Evolutionary conservation across 176 grass and related monocot species (phyloP).

Genomic region (Raddia distichophylla): DNA sequence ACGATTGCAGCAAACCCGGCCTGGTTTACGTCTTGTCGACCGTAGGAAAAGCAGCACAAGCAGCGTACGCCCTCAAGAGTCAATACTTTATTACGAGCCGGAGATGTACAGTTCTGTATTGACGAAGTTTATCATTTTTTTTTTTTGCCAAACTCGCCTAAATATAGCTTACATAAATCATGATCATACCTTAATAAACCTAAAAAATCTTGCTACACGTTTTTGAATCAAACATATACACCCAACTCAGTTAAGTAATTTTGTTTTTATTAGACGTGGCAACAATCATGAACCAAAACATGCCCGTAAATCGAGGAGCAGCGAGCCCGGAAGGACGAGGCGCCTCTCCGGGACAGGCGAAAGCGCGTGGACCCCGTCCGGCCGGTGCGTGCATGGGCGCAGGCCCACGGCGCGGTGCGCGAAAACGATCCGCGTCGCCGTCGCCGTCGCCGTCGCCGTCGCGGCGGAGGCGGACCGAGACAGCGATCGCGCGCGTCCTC

Average conservation of each 20-base stretch:
- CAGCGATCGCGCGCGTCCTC: slow-evolving; percentile 23
- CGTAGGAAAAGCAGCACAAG: background rate
- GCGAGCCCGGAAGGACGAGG: too few relatives aligned
- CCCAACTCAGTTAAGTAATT: too few relatives aligned
- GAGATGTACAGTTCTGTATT: background rate
- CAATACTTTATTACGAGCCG: background rate
- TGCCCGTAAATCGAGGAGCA: too few relatives aligned
- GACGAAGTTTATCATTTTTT: background rate
- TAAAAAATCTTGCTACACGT: too few relatives aligned
- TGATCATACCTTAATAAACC: too few relatives aligned
- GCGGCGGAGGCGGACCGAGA: background rate
- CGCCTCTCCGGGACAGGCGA: background rate
- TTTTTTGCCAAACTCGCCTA: too few relatives aligned
- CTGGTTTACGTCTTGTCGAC: background rate
- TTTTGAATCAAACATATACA: too few relatives aligned
- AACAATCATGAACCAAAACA: too few relatives aligned
- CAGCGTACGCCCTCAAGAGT: background rate
- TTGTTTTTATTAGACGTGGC: too few relatives aligned
- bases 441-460: slow-evolving; percentile 31
- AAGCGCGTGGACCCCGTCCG: slow-evolving; percentile 56
- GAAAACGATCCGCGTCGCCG: slow-evolving; percentile 24
- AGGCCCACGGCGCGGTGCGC: background rate
- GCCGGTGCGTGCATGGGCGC: slow-evolving; percentile 31
- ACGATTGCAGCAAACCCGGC: background rate
- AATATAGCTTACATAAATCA: too few relatives aligned